Percentiles rank a stretch among this genome's conserved stretches.
Conservation (phyloP, 1,284 basidiomycete genomes). For the Cryptococcus maquisensis region DNA sequence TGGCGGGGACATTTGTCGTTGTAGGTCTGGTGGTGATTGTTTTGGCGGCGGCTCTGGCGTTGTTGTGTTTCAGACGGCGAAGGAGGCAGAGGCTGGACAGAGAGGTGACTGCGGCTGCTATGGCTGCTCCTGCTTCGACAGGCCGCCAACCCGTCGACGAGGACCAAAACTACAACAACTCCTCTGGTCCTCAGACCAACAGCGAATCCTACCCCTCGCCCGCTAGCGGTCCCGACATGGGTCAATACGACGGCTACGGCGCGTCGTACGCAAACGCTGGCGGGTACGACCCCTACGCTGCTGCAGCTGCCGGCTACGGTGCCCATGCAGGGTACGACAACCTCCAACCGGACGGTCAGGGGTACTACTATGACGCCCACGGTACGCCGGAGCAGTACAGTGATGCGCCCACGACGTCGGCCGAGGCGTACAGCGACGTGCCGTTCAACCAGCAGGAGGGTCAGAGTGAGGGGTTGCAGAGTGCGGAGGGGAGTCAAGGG, state of each 20-base stretch:
- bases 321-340: conserved; percentile 22
- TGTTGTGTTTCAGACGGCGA: conserved; percentile 45
- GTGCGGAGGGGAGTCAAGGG: background rate
- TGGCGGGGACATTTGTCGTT: conserved; percentile 50
- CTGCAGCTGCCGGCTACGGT: conserved; percentile 18
- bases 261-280: conserved; percentile 39
- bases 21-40: conserved; percentile 50
- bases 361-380: conserved; percentile 5
- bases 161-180: conserved; percentile 36
- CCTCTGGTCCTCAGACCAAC: conserved; percentile 20
- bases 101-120: conserved; percentile 49
- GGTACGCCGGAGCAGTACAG: background rate
- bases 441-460: conserved; percentile 8
- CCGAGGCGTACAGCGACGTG: conserved; percentile 6
- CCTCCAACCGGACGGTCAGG: conserved; percentile 9
- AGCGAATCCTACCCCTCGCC: conserved; percentile 43
- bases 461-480: background rate
- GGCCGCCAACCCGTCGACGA: conserved; percentile 48
- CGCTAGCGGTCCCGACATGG: conserved; percentile 43
- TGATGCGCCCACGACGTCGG: background rate
- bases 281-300: conserved; percentile 46
- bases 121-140: conserved; percentile 41
- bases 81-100: conserved; percentile 47
- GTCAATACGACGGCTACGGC: conserved; percentile 46
- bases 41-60: conserved; percentile 41